A percentile compares a stretch with the other conserved stretches of the same genome.
These are phyloP conservation scores for Sindora glabra DNA, from an alignment of 306 rosid species.

Conservation along the genomic window DNA sequence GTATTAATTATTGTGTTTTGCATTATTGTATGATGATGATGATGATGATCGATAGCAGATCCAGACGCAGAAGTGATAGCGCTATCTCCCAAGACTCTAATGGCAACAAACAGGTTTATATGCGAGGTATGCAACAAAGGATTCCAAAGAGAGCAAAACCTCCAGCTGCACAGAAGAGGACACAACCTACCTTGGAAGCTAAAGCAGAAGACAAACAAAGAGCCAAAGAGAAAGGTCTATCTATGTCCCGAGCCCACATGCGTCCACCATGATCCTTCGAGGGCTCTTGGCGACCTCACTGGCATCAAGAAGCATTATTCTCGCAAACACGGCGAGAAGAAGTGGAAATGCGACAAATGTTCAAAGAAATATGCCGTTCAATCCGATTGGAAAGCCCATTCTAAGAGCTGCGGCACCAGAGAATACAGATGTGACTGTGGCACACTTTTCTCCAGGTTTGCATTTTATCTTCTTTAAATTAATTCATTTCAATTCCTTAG, in stretches of 20 bases:
- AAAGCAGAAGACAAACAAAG: constrained; percentile 81
- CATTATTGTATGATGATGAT: constrained; percentile 27
- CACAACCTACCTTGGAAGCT: constrained; percentile 96
- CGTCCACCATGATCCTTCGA: constrained; percentile 88
- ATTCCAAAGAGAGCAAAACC: constrained; percentile 92
- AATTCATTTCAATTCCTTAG: too few species aligned
- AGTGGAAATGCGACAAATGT: constrained; percentile 89
- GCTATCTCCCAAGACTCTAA: constrained; percentile 92
- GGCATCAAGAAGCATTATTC: constrained; percentile 80
- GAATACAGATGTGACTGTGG: constrained; percentile 85
- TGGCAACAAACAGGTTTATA: constrained; percentile 98
- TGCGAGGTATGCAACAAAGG: constrained; percentile 98
- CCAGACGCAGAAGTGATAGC: constrained; percentile 97
- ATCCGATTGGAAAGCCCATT: constrained; percentile 89
- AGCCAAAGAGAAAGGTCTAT: constrained; percentile 83
- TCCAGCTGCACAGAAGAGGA: constrained; percentile 98
- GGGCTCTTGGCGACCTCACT: constrained; percentile 90
- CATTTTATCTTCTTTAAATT: constrained; percentile 22
- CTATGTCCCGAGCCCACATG: constrained; percentile 93
- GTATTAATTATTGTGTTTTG: constrained; percentile 24
- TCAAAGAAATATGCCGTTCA: constrained; percentile 82
- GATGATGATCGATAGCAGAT: too few species aligned
- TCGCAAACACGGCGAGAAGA: constrained; percentile 82
- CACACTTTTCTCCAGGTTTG: constrained; percentile 74
- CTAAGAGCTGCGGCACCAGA: constrained; percentile 74